Evolutionary conservation across 176 grass and related monocot species (phyloP), one percentile per base, ranked within the genome.

Genomic region (Dendrocalamus sinicus): DNA sequence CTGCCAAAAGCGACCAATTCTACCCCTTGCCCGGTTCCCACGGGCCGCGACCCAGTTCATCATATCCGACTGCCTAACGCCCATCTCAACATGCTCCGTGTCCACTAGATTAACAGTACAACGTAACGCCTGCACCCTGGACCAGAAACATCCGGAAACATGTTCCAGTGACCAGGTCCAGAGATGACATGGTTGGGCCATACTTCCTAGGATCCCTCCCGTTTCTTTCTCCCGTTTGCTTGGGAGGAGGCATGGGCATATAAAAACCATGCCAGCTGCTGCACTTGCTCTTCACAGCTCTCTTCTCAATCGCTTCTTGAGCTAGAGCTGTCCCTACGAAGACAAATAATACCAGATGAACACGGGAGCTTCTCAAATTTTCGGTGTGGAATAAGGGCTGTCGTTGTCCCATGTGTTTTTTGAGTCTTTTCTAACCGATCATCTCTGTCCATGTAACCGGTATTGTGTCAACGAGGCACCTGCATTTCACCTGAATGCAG

Each of bases 271-370:
- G 4, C 35, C 72, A 17, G 11, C 28, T 12, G 23, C 7, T 14
- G 26, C 67, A 12, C 68, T 73, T 23, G 37, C 84, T 83, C 89
- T 43, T 83, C 84, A 86, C 89, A 90, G 84, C 89, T 90, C 89
- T 90, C 84, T 82, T 82, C 79, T 86, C 89, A 77, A 90, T 67
- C 79, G 78, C 79, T 86, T 84, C 89, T 84, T 72, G 84, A 86
- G 88, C 51, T 81, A 90, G 88, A 86, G 83, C 88, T 86, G 88
- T 90, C 83, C 72, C 78, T 22, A n/a, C 67, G 35, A 52, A 70
- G 47, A 35, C 53, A 82, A 90, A 90, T 90, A 90, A 90, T 76
- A 16, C 63, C 51, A 43, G 16, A 79, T 74, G 62, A 83, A 85
- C 76, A 89, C 71, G 87, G 75, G 67, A 84, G 81, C 80, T 58